phyloP scores from a whole-genome alignment of 768 basidiomycete genomes.

The Obba rivulosa region DNA sequence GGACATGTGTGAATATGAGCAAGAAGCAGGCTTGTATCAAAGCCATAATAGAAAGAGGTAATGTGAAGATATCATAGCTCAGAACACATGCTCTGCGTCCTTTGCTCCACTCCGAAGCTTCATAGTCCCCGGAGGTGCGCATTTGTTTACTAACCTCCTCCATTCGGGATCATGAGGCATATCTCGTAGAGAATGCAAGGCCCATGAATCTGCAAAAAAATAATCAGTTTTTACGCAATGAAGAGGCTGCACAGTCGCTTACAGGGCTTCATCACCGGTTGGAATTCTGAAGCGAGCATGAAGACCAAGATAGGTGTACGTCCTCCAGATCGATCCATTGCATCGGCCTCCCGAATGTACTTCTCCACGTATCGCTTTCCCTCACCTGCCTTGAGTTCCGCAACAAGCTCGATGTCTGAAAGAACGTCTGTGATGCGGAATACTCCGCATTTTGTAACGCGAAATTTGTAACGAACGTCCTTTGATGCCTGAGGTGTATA shows the following conservation, averaged over 20 bases:
- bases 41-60: too few relatives aligned
- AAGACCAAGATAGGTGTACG: conserved; percentile 10
- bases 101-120: too few relatives aligned
- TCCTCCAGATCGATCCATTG: neutral
- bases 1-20: too few relatives aligned
- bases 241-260: neutral
- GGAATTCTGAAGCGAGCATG: conserved; percentile 6
- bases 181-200: too few relatives aligned
- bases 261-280: conserved; percentile 11
- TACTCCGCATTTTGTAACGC: conserved; percentile 15
- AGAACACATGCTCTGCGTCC: too few relatives aligned
- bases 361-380: conserved; percentile 16
- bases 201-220: too few relatives aligned
- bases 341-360: conserved; percentile 4
- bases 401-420: conserved; percentile 15
- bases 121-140: too few relatives aligned
- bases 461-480: conserved; percentile 15
- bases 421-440: conserved; percentile 19
- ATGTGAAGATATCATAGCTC: too few relatives aligned
- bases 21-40: too few relatives aligned
- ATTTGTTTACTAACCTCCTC: too few relatives aligned
- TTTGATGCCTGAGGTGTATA: conserved; percentile 16
- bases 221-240: too few relatives aligned
- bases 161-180: too few relatives aligned
- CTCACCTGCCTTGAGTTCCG: conserved; percentile 17